A percentile compares a stretch with the other conserved stretches of the same genome.
phyloP scores from a whole-genome alignment of 345 rosid genomes.

The Gossypium rotundifolium region DNA sequence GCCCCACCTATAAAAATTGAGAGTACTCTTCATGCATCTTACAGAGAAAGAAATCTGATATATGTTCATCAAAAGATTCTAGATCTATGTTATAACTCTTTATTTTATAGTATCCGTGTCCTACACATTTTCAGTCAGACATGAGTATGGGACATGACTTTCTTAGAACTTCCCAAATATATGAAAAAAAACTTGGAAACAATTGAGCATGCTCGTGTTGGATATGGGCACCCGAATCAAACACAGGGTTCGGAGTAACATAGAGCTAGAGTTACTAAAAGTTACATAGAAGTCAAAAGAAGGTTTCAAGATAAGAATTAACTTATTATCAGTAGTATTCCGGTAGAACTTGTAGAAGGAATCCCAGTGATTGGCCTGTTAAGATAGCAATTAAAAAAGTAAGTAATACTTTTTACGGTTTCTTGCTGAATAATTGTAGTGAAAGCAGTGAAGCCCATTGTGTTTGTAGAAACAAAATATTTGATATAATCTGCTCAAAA shows the following conservation, averaged over 20 bases:
- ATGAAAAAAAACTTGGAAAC: not conserved
- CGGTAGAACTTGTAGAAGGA: conserved; percentile 79
- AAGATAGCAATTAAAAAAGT: conserved; percentile 11
- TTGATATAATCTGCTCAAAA: not conserved
- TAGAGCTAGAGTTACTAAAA: not conserved
- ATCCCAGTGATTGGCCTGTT: conserved; percentile 93
- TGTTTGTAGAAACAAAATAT: not conserved
- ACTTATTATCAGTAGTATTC: conserved; percentile 96
- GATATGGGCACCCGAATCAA: not conserved
- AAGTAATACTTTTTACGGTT: not conserved
- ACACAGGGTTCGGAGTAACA: not conserved
- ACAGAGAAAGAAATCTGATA: not conserved
- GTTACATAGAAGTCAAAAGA: not conserved
- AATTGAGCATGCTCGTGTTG: not conserved
- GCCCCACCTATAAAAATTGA: conserved; percentile 66
- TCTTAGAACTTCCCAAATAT: not conserved
- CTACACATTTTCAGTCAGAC: too few species aligned
- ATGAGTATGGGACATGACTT: not conserved
- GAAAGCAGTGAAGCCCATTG: not conserved
- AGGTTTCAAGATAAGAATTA: conserved; percentile 19
- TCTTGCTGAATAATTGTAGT: not conserved
- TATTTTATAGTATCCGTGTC: too few species aligned
- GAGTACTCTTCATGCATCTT: conserved; percentile 9
- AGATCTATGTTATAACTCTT: not conserved
- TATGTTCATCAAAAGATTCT: not conserved